A percentile compares a stretch with the other conserved stretches of the same genome.
These are phyloP conservation scores for Apiospora sp. DNA, from an alignment of 2,329 filamentous ascomycete species.

Conservation along the genomic window DNA sequence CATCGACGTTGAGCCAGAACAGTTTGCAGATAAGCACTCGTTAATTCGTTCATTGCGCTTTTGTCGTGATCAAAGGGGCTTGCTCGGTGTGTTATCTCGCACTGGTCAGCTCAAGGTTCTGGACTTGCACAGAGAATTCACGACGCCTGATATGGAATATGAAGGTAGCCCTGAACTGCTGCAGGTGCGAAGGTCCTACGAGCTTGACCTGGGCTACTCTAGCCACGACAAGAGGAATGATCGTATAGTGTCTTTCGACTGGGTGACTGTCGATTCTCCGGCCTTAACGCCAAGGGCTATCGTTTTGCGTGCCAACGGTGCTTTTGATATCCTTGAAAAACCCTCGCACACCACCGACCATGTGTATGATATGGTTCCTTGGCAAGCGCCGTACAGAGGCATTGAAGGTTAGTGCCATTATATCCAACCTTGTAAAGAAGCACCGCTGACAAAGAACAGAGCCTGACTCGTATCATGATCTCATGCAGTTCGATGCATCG, in stretches of 20 bases:
- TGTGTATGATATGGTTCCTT: constrained; percentile 67
- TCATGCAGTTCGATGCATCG: constrained; percentile 66
- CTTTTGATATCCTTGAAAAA: constrained; percentile 68
- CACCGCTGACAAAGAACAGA: constrained; percentile 48
- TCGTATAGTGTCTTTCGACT: constrained; percentile 73
- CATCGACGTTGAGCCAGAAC: constrained; percentile 62
- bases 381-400: constrained; percentile 66
- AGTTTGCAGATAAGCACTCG: constrained; percentile 63
- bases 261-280: constrained; percentile 66
- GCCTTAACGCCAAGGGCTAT: constrained; percentile 65
- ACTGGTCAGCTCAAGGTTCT: constrained; percentile 70
- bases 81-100: constrained; percentile 68
- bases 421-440: constrained; percentile 18
- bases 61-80: constrained; percentile 67
- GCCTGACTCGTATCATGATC: constrained; percentile 58
- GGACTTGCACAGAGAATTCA: constrained; percentile 63
- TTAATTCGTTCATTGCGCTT: constrained; percentile 70
- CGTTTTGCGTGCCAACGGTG: constrained; percentile 66
- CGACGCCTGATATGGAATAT: constrained; percentile 48
- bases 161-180: constrained; percentile 65
- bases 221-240: constrained; percentile 62
- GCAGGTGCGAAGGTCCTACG: constrained; percentile 65
- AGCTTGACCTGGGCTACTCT: constrained; percentile 67
- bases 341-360: constrained; percentile 66
- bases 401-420: constrained; percentile 53